Base-by-base conservation (phyloP, 371 early-diverging fungal genomes). In the Catenaria anguillulae region DNA sequence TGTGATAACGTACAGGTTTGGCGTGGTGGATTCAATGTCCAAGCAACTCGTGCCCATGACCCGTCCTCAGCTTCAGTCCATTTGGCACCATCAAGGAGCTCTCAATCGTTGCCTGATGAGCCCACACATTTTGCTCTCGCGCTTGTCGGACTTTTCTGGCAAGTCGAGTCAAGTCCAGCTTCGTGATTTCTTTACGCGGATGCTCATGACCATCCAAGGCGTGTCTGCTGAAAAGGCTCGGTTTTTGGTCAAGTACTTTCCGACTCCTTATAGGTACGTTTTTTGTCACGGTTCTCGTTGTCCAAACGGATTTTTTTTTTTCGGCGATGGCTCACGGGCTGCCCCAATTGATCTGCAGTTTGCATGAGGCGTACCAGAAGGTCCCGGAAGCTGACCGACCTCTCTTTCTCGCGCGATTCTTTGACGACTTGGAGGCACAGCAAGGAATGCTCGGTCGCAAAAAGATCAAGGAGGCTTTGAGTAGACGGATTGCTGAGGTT, bases 151-250 rank as follows among this genome's bases (percentile, higher is more conserved):
- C 6, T 71, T 88, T 5, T 89, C 87, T 64, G 72, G 75, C 65
- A 94, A 93, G 67, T 78, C 79, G 19, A 78, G 77, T 5, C 69
- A 82, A 0, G 66, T 84, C 21, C 76, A 78, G 0, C 71, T 88
- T 2, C 73, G 79, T 33, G 90, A 92, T 56, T 68, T 86, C 5
- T 90, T 86, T 72, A 66, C 83, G 35, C 76, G 84, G 52, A 86
- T 90, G 83, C 71, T 94, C 43, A 82, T 88, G 86, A 80, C 84
- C 0, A 71, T 89, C 55, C 77, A 81, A 33, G 92, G 93, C 23
- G 73, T 92, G 43, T 85, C 86, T 63, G 79, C 77, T 0, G 92
- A 93, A 64, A 90, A 88, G 69, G 95, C 93, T 0, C 46, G 70
- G 19, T 75, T 83, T 13, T 74, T 94, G 33, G 82, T 77, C 5